Evolutionary conservation across 768 basidiomycete species (phyloP), one percentile per base, ranked within the genome.

Genomic region (Lactarius trivialis): DNA sequence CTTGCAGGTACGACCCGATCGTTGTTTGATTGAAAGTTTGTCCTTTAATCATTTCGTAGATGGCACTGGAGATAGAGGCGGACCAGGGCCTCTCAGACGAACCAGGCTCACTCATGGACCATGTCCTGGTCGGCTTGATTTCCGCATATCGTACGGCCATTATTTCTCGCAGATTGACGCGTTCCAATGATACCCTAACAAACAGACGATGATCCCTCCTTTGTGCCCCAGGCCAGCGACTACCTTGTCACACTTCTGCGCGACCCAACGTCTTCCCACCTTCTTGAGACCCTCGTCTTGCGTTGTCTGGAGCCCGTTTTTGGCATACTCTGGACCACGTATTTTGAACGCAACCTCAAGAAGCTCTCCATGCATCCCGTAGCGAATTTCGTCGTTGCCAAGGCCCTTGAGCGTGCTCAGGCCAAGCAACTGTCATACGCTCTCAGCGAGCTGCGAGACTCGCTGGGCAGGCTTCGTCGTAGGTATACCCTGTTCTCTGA

Each of bases 341-440:
- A 97, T 74, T 88, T 98, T 71, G 72, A 75, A 49, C 85, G 84
- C n/a, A 85, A 86, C 65, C 76, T 97, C 39, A 73, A 80, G 3
- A 82, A 87, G 60, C 76, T 97, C 32, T 85, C 89, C 19, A 77
- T 81, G 21, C 96, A 99, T 73, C 93, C 95, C 3, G 89, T 95
- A 2, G 93, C 91, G 14, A 99, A 98, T 70, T 99, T 93, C 68
- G 94, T 98, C 24, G 78, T 94, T 5, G 88, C 94, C 0, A 88
- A 85, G 71, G 89, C 87, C 0, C 66, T 95, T 30, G 83, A 83
- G 55, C 78, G 91, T 51, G 71, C 85, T 14, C 76, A 81, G n/a
- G 76, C 73, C 19, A 73, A 75, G 4, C 83, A 89, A 63, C 70
- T 98, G 36, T 71, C 72, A 1, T 77, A 74, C 6, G 77, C 83